Percentiles rank a stretch among this genome's conserved stretches.
Conservation (phyloP, 352 stramenopile genomes). For the Pseudoperonospora humuli region DNA sequence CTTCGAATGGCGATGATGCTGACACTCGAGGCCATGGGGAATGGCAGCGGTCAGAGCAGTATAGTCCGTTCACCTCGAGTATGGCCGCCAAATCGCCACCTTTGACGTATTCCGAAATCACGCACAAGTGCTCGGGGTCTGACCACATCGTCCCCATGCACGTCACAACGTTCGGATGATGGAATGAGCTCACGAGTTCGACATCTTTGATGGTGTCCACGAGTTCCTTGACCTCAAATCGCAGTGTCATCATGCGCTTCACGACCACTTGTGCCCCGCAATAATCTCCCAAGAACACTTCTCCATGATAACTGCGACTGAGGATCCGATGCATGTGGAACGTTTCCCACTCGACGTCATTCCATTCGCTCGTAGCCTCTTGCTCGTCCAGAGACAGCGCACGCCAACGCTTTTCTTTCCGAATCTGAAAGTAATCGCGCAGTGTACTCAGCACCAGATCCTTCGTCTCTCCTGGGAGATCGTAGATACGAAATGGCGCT, state of each 20-base stretch:
- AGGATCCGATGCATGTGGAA: conserved; percentile 58
- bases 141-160: conserved; percentile 72
- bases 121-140: conserved; percentile 47
- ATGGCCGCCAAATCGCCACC: conserved; percentile 44
- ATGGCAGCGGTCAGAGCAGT: conserved; percentile 19
- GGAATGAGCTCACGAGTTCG: conserved; percentile 44
- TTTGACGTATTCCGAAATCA: conserved; percentile 64
- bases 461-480: conserved; percentile 48
- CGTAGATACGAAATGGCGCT: conserved; percentile 42
- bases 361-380: conserved; percentile 33
- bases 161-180: conserved; percentile 58
- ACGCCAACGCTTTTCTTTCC: conserved; percentile 34
- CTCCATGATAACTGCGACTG: conserved; percentile 51
- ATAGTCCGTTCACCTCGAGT: conserved; percentile 43
- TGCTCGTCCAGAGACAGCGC: conserved; percentile 12
- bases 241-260: conserved; percentile 59
- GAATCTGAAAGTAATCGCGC: conserved; percentile 54
- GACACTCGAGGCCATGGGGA: conserved; percentile 8
- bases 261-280: conserved; percentile 51
- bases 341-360: conserved; percentile 47
- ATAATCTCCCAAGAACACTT: conserved; percentile 59
- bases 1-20: background rate
- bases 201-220: conserved; percentile 68
- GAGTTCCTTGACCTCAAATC: conserved; percentile 48
- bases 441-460: conserved; percentile 48